Evolutionary conservation across 2,329 filamentous ascomycete genomes (phyloP), one percentile per base, ranked within the genome.

Genomic region (Pseudogymnoascus sp.): DNA sequence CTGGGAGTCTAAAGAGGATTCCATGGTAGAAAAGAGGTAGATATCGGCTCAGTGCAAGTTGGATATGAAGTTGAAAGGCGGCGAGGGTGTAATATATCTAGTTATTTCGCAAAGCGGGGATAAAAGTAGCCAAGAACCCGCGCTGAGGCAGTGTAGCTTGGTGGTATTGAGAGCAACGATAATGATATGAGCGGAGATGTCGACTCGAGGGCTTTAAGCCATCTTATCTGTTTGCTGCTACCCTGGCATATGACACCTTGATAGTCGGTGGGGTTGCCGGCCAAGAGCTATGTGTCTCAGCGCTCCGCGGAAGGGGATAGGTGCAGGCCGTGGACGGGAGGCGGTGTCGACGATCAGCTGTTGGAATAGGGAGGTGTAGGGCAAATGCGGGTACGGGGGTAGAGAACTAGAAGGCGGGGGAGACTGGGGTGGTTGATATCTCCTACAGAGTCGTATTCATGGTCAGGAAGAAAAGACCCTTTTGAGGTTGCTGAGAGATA

Each of bases 1-100:
- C 50, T 56, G 50, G n/a, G 50, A 56, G 50, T 56, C 50, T 33
- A 56, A 33, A 3, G 50, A 56, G n/a, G 50, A 56, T 56, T 56
- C 50, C 50, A 56, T 56, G 28, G 16, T 2, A 56, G 16, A 56
- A 6, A 56, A 53, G 26, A 31, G n/a, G 19, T 11, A 31, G 16
- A 16, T 8, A 31, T 6, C 7, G 14, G 4, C 26, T 53, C 26
- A 53, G 6, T 5, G 10, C n/a, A 56, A 1, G 50, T 56, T 33
- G 19, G 12, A 31, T 56, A 7, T 33, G 28, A 33, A 33, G 14
- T 4, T 33, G 26, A 33, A 11, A 5, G n/a, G 16, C 50, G 28
- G n/a, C 6, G 26, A 56, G 50, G 26, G n/a, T 14, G 50, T 33
- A 56, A 19, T 56, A 56, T 56, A 33, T 56, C 8, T 56, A 33